Percentiles rank a stretch among this genome's conserved stretches.
Evolutionary conservation across 2,329 filamentous ascomycete genomes (phyloP).

Genomic region (Lecanosticta acicola): DNA sequence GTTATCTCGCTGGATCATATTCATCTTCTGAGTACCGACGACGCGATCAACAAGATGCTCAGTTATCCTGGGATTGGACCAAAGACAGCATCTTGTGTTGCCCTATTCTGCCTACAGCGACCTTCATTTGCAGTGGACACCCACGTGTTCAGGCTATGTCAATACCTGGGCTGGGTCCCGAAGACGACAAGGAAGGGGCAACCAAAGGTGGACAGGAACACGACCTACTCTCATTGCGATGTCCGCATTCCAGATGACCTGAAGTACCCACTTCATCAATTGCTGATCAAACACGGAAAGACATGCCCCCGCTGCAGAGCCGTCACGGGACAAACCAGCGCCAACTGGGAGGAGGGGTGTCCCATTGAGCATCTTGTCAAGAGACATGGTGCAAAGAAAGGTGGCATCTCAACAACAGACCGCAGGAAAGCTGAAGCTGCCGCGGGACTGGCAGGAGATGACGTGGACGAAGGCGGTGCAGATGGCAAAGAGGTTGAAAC

Average conservation of each 20-base stretch:
- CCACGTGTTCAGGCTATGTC: conserved; percentile 58
- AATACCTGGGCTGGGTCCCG: conserved; percentile 59
- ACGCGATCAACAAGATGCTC: conserved; percentile 53
- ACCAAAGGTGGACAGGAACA: conserved; percentile 43
- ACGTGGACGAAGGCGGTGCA: conserved; percentile 75
- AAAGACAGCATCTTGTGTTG: conserved; percentile 61
- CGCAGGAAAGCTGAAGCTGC: conserved; percentile 56
- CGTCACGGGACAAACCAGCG: conserved; percentile 54
- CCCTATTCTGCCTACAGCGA: conserved; percentile 59
- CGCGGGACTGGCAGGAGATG: conserved; percentile 66
- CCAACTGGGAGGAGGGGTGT: conserved; percentile 59
- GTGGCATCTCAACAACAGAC: conserved; percentile 26
- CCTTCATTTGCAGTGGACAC: conserved; percentile 62
- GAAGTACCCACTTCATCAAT: conserved; percentile 58
- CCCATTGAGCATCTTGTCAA: conserved; percentile 59
- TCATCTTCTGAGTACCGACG: conserved; percentile 50
- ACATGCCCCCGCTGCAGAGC: conserved; percentile 56
- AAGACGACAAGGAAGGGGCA: conserved; percentile 40
- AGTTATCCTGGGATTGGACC: conserved; percentile 59
- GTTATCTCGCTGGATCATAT: conserved; percentile 61
- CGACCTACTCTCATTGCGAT: conserved; percentile 56
- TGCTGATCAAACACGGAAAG: conserved; percentile 59
- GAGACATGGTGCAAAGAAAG: conserved; percentile 52
- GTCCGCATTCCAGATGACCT: conserved; percentile 56
- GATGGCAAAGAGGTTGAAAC: conserved; percentile 61